These are phyloP conservation scores for Blastobotrys raffinosifermentans DNA, from an alignment of 1,139 yeast genomes.

Conservation along the genomic window DNA sequence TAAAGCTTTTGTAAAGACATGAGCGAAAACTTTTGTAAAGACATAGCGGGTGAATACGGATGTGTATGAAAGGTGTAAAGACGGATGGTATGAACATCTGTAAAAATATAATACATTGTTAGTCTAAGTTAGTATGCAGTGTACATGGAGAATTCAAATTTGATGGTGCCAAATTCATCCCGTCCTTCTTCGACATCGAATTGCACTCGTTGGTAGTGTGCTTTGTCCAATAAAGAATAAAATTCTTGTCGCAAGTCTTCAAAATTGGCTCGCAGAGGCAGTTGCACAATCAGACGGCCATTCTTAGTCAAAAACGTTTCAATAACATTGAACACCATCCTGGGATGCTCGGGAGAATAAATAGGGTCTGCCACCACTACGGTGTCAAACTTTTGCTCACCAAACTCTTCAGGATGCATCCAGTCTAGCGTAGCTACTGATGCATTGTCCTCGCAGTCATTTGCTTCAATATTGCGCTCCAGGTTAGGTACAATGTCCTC, in stretches of 20 bases:
- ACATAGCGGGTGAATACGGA: too few species aligned
- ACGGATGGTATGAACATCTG: too few species aligned
- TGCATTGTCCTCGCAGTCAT: slow-evolving; percentile 34
- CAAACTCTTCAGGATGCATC: slow-evolving; percentile 50
- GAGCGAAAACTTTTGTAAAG: too few species aligned
- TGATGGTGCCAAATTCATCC: slow-evolving; percentile 71
- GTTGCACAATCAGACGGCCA: slow-evolving; percentile 51
- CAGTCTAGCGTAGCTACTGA: slow-evolving; percentile 64
- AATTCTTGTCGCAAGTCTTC: slow-evolving; percentile 56
- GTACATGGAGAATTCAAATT: not conserved
- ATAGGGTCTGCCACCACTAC: slow-evolving; percentile 82
- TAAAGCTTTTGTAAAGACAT: too few species aligned
- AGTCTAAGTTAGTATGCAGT: not conserved
- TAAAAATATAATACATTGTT: too few species aligned
- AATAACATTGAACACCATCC: slow-evolving; percentile 59
- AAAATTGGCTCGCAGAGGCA: slow-evolving; percentile 67
- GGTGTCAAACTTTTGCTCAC: slow-evolving; percentile 41
- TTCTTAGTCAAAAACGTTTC: slow-evolving; percentile 32
- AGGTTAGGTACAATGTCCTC: slow-evolving; percentile 71
- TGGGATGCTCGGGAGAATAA: slow-evolving; percentile 77
- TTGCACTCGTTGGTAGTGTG: slow-evolving; percentile 26
- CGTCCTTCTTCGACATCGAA: slow-evolving; percentile 52
- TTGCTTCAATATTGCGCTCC: slow-evolving; percentile 48
- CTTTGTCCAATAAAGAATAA: slow-evolving; percentile 46
- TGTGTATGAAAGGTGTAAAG: too few species aligned